Percentiles rank a stretch among this genome's conserved stretches.
phyloP scores from a whole-genome alignment of 2,329 filamentous ascomycete genomes.

The Acrodontium crateriforme region DNA sequence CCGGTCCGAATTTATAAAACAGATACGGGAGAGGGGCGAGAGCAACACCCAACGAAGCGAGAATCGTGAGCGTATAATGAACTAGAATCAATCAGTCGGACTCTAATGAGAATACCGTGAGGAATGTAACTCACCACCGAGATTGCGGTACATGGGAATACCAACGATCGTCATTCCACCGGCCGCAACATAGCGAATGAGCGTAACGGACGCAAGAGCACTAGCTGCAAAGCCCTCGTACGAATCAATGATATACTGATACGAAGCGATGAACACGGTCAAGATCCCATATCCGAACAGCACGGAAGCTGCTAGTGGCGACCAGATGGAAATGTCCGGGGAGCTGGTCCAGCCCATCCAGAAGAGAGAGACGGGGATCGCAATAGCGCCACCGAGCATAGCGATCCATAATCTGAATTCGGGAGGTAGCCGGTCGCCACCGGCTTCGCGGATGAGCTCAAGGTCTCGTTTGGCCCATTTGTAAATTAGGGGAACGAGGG shows the following conservation, averaged over 20 bases:
- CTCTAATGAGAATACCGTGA: too few species aligned
- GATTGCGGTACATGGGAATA: constrained; percentile 27
- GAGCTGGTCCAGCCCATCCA: constrained; percentile 45
- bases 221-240: constrained; percentile 41
- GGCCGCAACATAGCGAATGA: constrained; percentile 28
- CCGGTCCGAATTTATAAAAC: constrained; percentile 29
- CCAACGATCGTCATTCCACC: constrained; percentile 28
- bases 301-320: constrained; percentile 35
- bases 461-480: constrained; percentile 31
- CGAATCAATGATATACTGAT: constrained; percentile 45
- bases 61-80: constrained; percentile 21
- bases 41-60: constrained; percentile 19
- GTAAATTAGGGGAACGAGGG: constrained; percentile 34
- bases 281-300: constrained; percentile 40
- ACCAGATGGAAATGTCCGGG: constrained; percentile 35
- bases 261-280: constrained; percentile 20
- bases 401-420: constrained; percentile 42
- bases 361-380: constrained; percentile 39
- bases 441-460: constrained; percentile 26
- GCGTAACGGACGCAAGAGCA: constrained; percentile 29
- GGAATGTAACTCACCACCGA: constrained; percentile 11
- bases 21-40: constrained; percentile 29
- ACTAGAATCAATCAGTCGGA: constrained; percentile 8
- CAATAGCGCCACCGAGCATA: constrained; percentile 34
- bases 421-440: constrained; percentile 29